A percentile compares a stretch with the other conserved stretches of the same genome.
phyloP scores from a whole-genome alignment of 2,329 filamentous ascomycete species.

The Scopulariopsis brevicaulis region DNA sequence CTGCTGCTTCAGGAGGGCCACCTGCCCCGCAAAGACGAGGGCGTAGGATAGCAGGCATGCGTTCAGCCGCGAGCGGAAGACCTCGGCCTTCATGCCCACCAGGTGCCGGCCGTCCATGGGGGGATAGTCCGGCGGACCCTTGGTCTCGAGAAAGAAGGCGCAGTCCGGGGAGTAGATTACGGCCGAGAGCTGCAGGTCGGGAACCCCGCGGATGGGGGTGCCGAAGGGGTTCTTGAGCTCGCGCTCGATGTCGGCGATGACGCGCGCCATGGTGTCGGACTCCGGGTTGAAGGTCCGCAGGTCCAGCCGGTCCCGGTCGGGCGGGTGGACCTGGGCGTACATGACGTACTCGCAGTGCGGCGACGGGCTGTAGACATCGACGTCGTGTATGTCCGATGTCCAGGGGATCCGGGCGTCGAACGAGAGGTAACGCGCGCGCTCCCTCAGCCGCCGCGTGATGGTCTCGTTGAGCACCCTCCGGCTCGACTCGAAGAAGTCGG shows the following conservation, averaged over 20 bases:
- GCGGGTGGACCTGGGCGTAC: conserved; percentile 66
- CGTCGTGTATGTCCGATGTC: conserved; percentile 56
- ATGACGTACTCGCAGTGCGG: conserved; percentile 85
- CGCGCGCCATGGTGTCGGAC: conserved; percentile 19
- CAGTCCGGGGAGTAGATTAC: conserved; percentile 60
- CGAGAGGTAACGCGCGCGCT: conserved; percentile 44
- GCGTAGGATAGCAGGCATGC: conserved; percentile 47
- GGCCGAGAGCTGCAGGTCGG: conserved; percentile 48
- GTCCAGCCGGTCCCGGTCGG: conserved; percentile 24
- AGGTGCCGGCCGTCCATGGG: conserved; percentile 42
- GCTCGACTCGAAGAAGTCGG: conserved; percentile 45
- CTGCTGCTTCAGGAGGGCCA: conserved; percentile 50
- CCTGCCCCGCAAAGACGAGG: conserved; percentile 46
- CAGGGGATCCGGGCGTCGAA: conserved; percentile 59
- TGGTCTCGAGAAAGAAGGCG: conserved; percentile 53
- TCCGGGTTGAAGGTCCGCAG: conserved; percentile 18
- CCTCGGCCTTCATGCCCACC: conserved; percentile 48
- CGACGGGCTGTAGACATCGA: conserved; percentile 43
- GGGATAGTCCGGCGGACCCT: conserved; percentile 46
- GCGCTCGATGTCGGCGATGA: conserved; percentile 45
- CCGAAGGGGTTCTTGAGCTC: conserved; percentile 53
- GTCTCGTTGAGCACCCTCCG: conserved; percentile 61
- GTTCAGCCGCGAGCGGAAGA: conserved; percentile 43
- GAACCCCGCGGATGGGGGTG: conserved; percentile 40
- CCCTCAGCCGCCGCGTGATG: conserved; percentile 54